Percentiles rank a stretch among this genome's conserved stretches.
Conservation (phyloP, 2,329 filamentous ascomycete species). For the Monosporascus sp. region DNA sequence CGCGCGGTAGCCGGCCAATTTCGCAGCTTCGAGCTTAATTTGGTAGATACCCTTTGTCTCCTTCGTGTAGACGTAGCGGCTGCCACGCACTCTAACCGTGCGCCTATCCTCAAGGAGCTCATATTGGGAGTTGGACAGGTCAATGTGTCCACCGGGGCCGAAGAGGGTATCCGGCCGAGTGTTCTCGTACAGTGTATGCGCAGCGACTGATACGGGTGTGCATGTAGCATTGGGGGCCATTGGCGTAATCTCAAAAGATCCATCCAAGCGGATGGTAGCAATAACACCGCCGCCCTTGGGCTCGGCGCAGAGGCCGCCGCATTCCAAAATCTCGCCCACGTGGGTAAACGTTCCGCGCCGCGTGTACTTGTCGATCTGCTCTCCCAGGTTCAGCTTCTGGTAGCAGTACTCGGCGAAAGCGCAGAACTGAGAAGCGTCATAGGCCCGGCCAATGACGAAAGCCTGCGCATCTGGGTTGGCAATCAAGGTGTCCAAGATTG, state of each 20-base stretch:
- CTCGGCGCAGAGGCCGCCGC: constrained; percentile 40
- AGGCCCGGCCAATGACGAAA: constrained; percentile 40
- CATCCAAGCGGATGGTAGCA: constrained; percentile 34
- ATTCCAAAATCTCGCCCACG: constrained; percentile 54
- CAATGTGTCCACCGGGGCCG: constrained; percentile 44
- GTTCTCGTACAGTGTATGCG: constrained; percentile 52
- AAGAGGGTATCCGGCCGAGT: constrained; percentile 42
- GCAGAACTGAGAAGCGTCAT: constrained; percentile 35
- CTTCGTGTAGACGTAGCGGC: constrained; percentile 29
- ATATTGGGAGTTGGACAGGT: constrained; percentile 36
- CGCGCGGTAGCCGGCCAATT: constrained; percentile 35
- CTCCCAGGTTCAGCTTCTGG: constrained; percentile 4
- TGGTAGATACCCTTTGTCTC: constrained; percentile 30
- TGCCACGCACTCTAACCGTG: constrained; percentile 35
- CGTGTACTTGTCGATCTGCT: constrained; percentile 5
- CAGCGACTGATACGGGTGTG: constrained; percentile 43
- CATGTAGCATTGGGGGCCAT: constrained; percentile 34
- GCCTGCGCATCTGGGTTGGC: constrained; percentile 30
- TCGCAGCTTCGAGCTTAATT: constrained; percentile 44
- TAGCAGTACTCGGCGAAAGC: constrained; percentile 29
- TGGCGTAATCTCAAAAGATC: constrained; percentile 43
- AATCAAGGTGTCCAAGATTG: constrained; percentile 29
- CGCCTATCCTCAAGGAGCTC: constrained; percentile 34
- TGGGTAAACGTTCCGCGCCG: constrained; percentile 35
- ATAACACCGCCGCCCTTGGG: constrained; percentile 40